Conservation (phyloP, 2,329 filamentous ascomycete genomes). For the Endocalyx cinctus region DNA sequence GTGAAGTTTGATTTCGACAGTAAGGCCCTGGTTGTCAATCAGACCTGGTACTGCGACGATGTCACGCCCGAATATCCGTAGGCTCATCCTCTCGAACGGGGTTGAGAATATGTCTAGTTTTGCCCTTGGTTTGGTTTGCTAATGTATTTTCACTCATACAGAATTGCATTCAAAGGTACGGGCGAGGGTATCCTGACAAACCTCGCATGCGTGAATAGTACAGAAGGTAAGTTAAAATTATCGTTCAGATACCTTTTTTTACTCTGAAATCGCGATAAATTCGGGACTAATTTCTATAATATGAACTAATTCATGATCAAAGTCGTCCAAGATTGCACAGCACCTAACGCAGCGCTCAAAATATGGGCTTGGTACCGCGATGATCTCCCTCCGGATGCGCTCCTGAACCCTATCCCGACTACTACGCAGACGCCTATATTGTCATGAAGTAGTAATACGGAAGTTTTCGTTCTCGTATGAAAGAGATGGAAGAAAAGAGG, state of each 20-base stretch:
- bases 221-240: too few relatives aligned
- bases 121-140: too few relatives aligned
- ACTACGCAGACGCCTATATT: too few relatives aligned
- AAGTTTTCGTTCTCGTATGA: too few relatives aligned
- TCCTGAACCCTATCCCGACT: slow-evolving; percentile 3
- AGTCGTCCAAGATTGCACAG: slow-evolving; percentile 3
- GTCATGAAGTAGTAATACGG: too few relatives aligned
- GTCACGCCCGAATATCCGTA: slow-evolving; percentile 7
- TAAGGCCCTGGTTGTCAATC: slow-evolving; percentile 3
- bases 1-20: slow-evolving; percentile 4
- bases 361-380: slow-evolving; percentile 6
- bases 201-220: slow-evolving; percentile 1
- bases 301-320: too few relatives aligned
- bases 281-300: too few relatives aligned
- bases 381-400: slow-evolving; percentile 3
- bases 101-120: too few relatives aligned
- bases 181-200: slow-evolving; percentile 2
- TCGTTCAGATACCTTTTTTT: too few relatives aligned
- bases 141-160: not conserved
- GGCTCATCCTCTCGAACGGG: too few relatives aligned
- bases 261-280: too few relatives aligned
- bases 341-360: slow-evolving; percentile 1
- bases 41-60: slow-evolving; percentile 7
- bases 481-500: too few relatives aligned
- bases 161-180: slow-evolving; percentile 7